Evolutionary conservation across 139 green algal genomes (phyloP), one percentile per base, ranked within the genome.

Genomic region (Mesotaenium endlicherianum): DNA sequence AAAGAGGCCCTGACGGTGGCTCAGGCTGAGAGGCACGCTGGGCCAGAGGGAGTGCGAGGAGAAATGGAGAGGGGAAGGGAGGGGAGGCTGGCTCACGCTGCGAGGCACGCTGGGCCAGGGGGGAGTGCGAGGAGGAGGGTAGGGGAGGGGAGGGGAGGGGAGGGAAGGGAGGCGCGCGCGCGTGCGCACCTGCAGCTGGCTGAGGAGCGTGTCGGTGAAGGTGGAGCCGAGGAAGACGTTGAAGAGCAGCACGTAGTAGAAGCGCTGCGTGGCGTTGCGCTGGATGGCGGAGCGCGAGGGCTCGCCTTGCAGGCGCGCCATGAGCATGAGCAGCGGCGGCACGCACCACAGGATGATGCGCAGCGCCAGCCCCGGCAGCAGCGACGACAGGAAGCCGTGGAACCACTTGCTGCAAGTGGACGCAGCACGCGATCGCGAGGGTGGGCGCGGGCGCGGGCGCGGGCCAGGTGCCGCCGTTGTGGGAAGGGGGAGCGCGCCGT

Each of bases 181-280:
- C 60, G 43, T 6, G 49, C 47, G 3, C 26, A 84, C 77, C 77
- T 77, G 39, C 2, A 86, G 42, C 14, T 76, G 31, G 16, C 30
- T 30, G 5, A 83, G 31, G 17, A 86, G 43, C 2, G 80, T 82
- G 49, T 75, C 77, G 17, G 80, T 84, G n/a, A 86, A 83, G 38
- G 67, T 39, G 53, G 75, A 86, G 1, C 80, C 80, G 16, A 86
- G 38, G 53, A 86, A 86, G 4, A 86, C 2, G 38, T 86, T 86
- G 80, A 85, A 86, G 41, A 86, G 80, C 69, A 86, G 50, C n/a
- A 86, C 26, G 38, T 57, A 85, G 45, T 81, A 86, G 57, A 77
- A 74, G 44, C 45, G 70, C 69, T 45, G 34, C 2, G 72, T 43
- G 1, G 70, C 70, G 2, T 34, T n/a, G 41, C 74, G 39, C 70